Evolutionary conservation across 2,329 filamentous ascomycete genomes (phyloP).

Genomic region (Fusarium luffae): DNA sequence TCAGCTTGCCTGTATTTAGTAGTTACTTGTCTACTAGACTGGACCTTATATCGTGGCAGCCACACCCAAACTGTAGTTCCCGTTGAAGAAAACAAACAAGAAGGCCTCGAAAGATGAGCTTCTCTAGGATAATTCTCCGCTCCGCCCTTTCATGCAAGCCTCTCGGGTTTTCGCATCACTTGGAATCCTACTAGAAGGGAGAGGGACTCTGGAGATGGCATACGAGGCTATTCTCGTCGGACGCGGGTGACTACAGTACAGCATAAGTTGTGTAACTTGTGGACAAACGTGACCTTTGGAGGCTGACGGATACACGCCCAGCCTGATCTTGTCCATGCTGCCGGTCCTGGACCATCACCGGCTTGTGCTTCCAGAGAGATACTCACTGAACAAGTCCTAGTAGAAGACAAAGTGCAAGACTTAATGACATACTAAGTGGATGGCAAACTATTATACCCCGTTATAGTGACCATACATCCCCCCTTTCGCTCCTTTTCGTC

Average conservation of each 20-base stretch:
- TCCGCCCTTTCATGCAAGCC: slow-evolving; percentile 21
- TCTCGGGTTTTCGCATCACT: slow-evolving; percentile 8
- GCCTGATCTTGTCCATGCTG: slow-evolving; percentile 42
- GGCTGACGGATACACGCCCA: slow-evolving; percentile 31
- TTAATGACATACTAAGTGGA: background rate
- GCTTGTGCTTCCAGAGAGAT: slow-evolving; percentile 28
- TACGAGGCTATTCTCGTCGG: slow-evolving; percentile 53
- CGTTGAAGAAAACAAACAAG: background rate
- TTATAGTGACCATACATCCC: background rate
- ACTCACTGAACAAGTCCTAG: background rate
- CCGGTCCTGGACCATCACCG: slow-evolving; percentile 37
- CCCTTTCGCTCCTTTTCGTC: slow-evolving; percentile 15
- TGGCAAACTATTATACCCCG: background rate
- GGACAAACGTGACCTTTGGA: slow-evolving; percentile 22
- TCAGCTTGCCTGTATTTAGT: slow-evolving; percentile 11
- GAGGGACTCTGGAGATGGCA: slow-evolving; percentile 23
- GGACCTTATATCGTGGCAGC: slow-evolving; percentile 16
- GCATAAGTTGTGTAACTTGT: slow-evolving; percentile 41
- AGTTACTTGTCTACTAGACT: background rate
- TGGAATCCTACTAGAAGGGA: background rate
- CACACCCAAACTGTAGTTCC: slow-evolving; percentile 1
- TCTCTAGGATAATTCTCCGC: slow-evolving; percentile 14
- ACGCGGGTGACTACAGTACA: slow-evolving; percentile 48
- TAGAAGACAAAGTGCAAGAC: background rate
- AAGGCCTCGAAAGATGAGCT: slow-evolving; percentile 11